Evolutionary conservation across 2,329 filamentous ascomycete genomes (phyloP), one percentile per base, ranked within the genome.

Genomic region (Fusarium fujikuroi): DNA sequence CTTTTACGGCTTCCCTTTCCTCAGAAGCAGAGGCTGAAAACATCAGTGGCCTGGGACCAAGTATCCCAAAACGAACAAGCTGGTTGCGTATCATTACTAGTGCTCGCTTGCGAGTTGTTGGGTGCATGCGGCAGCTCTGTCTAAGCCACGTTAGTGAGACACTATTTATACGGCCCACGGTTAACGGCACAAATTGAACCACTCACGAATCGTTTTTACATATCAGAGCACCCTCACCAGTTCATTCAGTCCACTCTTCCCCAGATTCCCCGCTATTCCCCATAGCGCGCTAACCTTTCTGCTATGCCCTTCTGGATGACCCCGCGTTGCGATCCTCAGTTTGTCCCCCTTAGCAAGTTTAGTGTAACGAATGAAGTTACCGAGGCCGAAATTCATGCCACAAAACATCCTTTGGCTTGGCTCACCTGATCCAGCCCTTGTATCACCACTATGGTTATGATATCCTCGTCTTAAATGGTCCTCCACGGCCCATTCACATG

Each of bases 381-480:
- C 57, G 57, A 60, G 57, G 57, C 28, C 36, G 12, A 60, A 60
- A 54, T 60, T 8, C 46, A 12, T 52, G 43, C 57, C 43, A 52
- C 42, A 49, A 23, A 53, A 52, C 25, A 39, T 9, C 11, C 21
- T 36, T 50, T 18, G 12, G 56, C 18, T 14, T n/a, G 30, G n/a
- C 9, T 34, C 32, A 30, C 21, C 28, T 43, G 39, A 37, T 32
- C 18, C 7, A 21, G n/a, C 12, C 21, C 32, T 36, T 21, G 15
- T 34, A 36, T 36, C 43, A 52, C 25, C 25, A 52, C 12, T 2
- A 21, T 19, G 15, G 15, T 3, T 14, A 19, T 28, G 18, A 37
- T 11, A 52, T n/a, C 21, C 10, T 11, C 39, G n/a, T 54, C 19
- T 60, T 40, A 53, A 32, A 28, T 25, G 23, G 16, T 19, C 36